Evolutionary conservation across 1,284 basidiomycete species (phyloP), one percentile per base, ranked within the genome.

Genomic region (Pholiota adiposa): DNA sequence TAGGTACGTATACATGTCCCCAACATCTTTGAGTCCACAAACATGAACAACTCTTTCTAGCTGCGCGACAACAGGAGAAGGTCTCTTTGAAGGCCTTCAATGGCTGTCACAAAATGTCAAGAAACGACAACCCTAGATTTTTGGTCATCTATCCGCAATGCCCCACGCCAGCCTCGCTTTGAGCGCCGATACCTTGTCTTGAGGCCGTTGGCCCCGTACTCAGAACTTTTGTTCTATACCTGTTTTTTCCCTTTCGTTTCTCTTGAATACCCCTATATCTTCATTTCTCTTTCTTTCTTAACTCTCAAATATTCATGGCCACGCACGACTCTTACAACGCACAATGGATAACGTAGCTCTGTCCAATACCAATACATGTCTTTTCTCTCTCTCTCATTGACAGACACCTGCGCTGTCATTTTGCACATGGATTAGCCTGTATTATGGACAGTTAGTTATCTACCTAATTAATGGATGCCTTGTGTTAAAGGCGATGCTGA

Each of bases 91-190:
- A 75, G 96, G 95, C 33, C 84, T 98, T 51, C 93, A 96, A 77
- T 98, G 96, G 96, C 80, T 98, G 69, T 96, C 93, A 56, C 93
- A 96, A 78, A 97, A 97, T 75, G 94, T 97, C 73, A 96, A 96
- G 85, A 93, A 93, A 75, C 88, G 89, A 65, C 88, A 90, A 75
- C 84, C 83, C 75, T 91, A 79, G 76, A 53, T 46, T 46, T 46
- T 16, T 27, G 44, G 16, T 49, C 19, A 21, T 54, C 56, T 52
- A 56, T 36, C 59, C 60, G 51, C 44, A 58, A 52, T 58, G 67
- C 56, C 66, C 64, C 64, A 64, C 65, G 65, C n/a, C 40, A 46
- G 23, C 44, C 23, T 27, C 21, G 27, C 21, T 46, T 46, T 27
- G 44, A 46, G 44, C 4, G 23, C 51, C 36, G 61, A 70, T 67